These are phyloP conservation scores for Jatropha multifida DNA, from an alignment of 441 rosid species.

Conservation along the genomic window DNA sequence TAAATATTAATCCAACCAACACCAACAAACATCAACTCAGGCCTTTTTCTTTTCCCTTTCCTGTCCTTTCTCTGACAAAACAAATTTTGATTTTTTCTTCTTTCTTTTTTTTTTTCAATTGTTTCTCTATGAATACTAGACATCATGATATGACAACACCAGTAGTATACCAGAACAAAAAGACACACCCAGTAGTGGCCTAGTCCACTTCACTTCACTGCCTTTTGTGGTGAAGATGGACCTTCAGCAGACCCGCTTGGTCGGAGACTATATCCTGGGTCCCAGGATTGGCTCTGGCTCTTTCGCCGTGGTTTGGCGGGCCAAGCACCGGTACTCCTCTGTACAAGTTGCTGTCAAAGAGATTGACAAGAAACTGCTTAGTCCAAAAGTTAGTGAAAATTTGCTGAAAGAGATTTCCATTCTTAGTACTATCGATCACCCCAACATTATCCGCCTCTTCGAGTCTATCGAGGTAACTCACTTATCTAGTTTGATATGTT, in stretches of 20 bases:
- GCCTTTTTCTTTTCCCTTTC: background rate
- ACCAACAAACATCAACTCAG: background rate
- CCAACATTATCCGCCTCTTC: slow-evolving; percentile 67
- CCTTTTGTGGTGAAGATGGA: slow-evolving; percentile 39
- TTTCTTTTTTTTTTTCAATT: background rate
- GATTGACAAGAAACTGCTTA: slow-evolving; percentile 65
- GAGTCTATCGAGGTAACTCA: slow-evolving; percentile 60
- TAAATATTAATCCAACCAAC: background rate
- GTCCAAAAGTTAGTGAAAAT: slow-evolving; percentile 65
- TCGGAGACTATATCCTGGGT: slow-evolving; percentile 72
- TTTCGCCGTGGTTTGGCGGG: slow-evolving; percentile 70
- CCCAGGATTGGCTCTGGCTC: slow-evolving; percentile 74
- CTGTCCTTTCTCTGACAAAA: too few species aligned
- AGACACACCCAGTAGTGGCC: slow-evolving; percentile 7
- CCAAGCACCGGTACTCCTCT: slow-evolving; percentile 55
- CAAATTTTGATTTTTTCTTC: background rate
- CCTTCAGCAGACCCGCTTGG: slow-evolving; percentile 33
- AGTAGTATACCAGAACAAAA: background rate
- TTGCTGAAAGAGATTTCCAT: slow-evolving; percentile 73
- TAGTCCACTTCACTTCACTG: background rate
- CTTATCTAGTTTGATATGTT: background rate
- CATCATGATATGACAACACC: slow-evolving; percentile 3
- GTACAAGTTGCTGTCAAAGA: slow-evolving; percentile 68
- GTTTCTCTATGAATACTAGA: background rate
- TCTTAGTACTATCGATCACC: slow-evolving; percentile 76